These are phyloP conservation scores for Cornus suecica DNA, from an alignment of 148 eudicot species.

Conservation along the genomic window DNA sequence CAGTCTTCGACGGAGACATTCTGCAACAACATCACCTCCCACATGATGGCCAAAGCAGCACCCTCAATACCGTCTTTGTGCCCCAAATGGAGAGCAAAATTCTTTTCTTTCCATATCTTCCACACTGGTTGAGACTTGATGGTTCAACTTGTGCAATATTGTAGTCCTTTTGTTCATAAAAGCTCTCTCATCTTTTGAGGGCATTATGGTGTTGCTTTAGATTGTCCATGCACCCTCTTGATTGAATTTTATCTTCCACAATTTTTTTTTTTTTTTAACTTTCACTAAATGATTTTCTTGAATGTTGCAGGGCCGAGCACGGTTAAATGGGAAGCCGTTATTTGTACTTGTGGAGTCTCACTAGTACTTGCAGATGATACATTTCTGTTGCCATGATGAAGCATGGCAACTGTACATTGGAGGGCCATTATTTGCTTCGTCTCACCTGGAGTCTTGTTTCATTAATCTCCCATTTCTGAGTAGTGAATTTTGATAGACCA, in stretches of 20 bases:
- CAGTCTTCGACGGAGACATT: too few species aligned
- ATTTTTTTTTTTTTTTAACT: too few species aligned
- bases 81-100: too few species aligned
- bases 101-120: too few species aligned
- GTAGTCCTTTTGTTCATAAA: too few species aligned
- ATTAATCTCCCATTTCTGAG: constrained; percentile 5
- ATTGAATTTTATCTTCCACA: neutral
- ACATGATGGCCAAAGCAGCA: too few species aligned
- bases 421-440: constrained; percentile 18
- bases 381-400: neutral
- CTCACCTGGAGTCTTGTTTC: neutral
- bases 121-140: too few species aligned
- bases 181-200: neutral
- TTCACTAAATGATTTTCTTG: neutral
- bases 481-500: constrained; percentile 17
- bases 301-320: constrained; percentile 62
- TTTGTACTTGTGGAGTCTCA: constrained; percentile 79
- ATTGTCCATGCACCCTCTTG: neutral
- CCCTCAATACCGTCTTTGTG: too few species aligned
- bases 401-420: constrained; percentile 24
- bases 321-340: constrained; percentile 80
- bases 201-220: neutral
- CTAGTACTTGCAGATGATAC: constrained; percentile 23
- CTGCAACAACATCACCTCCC: too few species aligned
- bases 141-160: too few species aligned